Base-by-base conservation (phyloP, 345 rosid species). In the Aethionema arabicum region DNA sequence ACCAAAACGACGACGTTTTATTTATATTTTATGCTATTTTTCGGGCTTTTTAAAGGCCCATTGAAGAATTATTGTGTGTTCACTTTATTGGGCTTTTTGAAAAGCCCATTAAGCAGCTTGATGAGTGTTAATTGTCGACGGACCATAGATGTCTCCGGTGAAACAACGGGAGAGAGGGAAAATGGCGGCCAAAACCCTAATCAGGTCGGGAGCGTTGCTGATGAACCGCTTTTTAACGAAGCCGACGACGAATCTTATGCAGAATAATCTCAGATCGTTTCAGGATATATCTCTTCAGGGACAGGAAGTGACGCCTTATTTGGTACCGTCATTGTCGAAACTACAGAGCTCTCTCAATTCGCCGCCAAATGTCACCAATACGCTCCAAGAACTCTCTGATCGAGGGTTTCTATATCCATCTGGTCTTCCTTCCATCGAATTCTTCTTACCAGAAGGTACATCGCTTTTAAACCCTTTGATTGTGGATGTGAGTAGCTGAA, bases 371-470 rank as follows among this genome's bases (percentile, higher is more conserved):
- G 84, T 83, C 52, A 65, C 52, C 47, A 69, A 6, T 38, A 57
- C 81, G 14, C 38, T 70, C 47, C 63, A 69, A 9, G 81, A 66
- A 16, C 50, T 76, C 35, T 38, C 74, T 2, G 75, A 80, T 12
- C 70, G 77, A 42, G 87, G 78, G 0, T 89, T 85, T 66, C 59
- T 82, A n/a, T 72, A 90, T 46, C 98, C 98, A 2, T 72, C 70
- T 47, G 95, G 95, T 61, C 82, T 89, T 61, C 97, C 98, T 33
- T 85, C 93, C 29, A 82, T 87, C 59, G 79, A 72, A 45, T 92
- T 92, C 87, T 92, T 82, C 88, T 71, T 89, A 60, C 96, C 98
- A 7, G 85, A 89, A n/a, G 97, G 97, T 92, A 47, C 32, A 11
- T 32, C 36, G 14, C 36, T 50, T 66, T 39, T 15, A 16, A 16